Conservation (phyloP, 2,329 filamentous ascomycete genomes). For the Rugonectria rugulosa region DNA sequence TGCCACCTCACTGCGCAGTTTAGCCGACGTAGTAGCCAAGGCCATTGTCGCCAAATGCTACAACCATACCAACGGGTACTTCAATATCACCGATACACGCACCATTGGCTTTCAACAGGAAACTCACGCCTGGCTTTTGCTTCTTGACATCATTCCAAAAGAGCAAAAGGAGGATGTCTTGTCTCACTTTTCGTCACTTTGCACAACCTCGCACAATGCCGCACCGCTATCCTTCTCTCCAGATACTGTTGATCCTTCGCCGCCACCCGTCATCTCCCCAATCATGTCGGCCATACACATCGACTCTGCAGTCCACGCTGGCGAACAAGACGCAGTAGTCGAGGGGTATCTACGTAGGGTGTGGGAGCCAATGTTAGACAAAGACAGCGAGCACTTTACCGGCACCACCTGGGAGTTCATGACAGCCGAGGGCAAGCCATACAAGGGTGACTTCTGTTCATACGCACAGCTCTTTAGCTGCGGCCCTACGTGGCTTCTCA, state of each 20-base stretch:
- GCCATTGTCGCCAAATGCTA: constrained; percentile 1
- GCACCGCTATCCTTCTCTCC: constrained; percentile 8
- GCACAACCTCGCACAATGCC: constrained; percentile 5
- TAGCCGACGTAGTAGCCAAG: not conserved
- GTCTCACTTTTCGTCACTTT: not conserved
- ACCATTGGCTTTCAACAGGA: constrained; percentile 2
- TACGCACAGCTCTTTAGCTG: constrained; percentile 7
- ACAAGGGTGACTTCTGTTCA: constrained; percentile 4
- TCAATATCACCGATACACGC: constrained; percentile 5
- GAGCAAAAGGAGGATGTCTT: not conserved
- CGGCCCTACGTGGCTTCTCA: constrained; percentile 3
- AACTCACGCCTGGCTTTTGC: not conserved
- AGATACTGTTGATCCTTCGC: not conserved
- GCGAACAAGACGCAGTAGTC: not conserved
- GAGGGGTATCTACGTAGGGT: constrained; percentile 3
- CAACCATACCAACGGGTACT: constrained; percentile 1
- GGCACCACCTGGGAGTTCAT: constrained; percentile 8
- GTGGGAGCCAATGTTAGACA: constrained; percentile 6
- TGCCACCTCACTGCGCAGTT: not conserved
- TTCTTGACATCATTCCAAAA: not conserved
- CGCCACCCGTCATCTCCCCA: constrained; percentile 5
- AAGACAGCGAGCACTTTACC: constrained; percentile 7
- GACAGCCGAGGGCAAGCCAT: constrained; percentile 4
- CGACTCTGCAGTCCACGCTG: not conserved
- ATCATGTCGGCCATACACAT: constrained; percentile 9